Conservation (phyloP, 1,284 basidiomycete genomes). For the Tausonia pullulans region DNA sequence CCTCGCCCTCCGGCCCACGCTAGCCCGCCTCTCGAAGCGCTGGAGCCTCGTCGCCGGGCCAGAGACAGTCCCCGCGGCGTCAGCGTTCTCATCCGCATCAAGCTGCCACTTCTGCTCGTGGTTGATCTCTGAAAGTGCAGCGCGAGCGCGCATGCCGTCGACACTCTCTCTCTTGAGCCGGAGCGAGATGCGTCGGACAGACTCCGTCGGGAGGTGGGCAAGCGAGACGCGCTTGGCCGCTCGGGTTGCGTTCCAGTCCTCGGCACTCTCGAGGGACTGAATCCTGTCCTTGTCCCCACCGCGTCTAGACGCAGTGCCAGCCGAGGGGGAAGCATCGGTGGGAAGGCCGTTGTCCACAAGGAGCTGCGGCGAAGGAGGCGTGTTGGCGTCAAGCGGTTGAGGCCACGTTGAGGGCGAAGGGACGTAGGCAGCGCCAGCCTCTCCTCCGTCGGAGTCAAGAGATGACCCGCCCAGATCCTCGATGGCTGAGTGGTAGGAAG, state of each 20-base stretch:
- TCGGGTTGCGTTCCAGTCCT: slow-evolving; percentile 2
- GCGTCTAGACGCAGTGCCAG: background rate
- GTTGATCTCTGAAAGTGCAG: background rate
- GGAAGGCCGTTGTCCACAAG: too few species aligned
- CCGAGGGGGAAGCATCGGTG: background rate
- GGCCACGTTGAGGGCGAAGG: background rate
- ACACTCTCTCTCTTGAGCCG: slow-evolving; percentile 1
- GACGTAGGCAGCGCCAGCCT: background rate
- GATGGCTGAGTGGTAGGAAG: slow-evolving; percentile 1
- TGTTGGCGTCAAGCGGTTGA: background rate
- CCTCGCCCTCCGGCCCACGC: background rate
- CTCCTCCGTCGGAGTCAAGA: background rate
- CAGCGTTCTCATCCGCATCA: background rate
- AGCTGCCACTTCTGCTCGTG: background rate
- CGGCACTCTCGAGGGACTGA: background rate
- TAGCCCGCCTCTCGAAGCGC: background rate
- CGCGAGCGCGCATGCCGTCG: slow-evolving; percentile 2
- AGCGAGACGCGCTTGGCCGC: slow-evolving; percentile 11
- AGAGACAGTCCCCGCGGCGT: too few species aligned
- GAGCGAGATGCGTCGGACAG: slow-evolving; percentile 8
- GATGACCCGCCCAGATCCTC: background rate
- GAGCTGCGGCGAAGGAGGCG: background rate
- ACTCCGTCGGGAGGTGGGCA: slow-evolving; percentile 2
- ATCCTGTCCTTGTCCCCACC: background rate
- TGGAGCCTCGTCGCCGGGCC: background rate